phyloP scores from a whole-genome alignment of 1,284 basidiomycete species.

The Trichosporon coremiiforme region DNA sequence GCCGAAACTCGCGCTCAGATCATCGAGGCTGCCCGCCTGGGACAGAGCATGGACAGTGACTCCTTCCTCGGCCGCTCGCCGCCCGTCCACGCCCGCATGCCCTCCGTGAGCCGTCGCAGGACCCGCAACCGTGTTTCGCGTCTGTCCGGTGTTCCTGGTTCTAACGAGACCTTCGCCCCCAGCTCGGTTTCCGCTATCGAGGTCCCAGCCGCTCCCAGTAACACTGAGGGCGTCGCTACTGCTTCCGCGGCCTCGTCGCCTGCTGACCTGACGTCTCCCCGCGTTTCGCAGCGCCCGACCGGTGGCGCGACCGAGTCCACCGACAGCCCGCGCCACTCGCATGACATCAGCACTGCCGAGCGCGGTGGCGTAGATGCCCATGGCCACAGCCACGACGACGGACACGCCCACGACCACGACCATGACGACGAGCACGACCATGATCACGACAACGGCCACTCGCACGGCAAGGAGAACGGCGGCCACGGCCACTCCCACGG shows the following conservation, averaged over 20 bases:
- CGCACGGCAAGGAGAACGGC: constrained; percentile 30
- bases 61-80: constrained; percentile 38
- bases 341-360: constrained; percentile 26
- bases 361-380: constrained; percentile 23
- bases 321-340: constrained; percentile 9
- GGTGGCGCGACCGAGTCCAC: background rate
- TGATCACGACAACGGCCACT: constrained; percentile 35
- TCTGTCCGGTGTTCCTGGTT: constrained; percentile 32
- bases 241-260: constrained; percentile 11
- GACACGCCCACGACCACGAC: constrained; percentile 34
- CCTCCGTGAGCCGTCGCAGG: constrained; percentile 30
- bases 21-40: constrained; percentile 72
- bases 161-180: constrained; percentile 43
- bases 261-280: constrained; percentile 1
- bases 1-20: constrained; percentile 84
- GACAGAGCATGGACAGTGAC: constrained; percentile 35
- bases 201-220: constrained; percentile 17
- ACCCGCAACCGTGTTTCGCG: constrained; percentile 27
- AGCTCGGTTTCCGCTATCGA: constrained; percentile 32
- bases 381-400: constrained; percentile 37
- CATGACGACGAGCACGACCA: constrained; percentile 33
- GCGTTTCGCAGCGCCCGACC: background rate
- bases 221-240: background rate
- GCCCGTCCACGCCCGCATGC: constrained; percentile 31
- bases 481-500: constrained; percentile 63